Evolutionary conservation across 495 filamentous ascomycete species (phyloP).

Genomic region (Penicillium diatomitis): DNA sequence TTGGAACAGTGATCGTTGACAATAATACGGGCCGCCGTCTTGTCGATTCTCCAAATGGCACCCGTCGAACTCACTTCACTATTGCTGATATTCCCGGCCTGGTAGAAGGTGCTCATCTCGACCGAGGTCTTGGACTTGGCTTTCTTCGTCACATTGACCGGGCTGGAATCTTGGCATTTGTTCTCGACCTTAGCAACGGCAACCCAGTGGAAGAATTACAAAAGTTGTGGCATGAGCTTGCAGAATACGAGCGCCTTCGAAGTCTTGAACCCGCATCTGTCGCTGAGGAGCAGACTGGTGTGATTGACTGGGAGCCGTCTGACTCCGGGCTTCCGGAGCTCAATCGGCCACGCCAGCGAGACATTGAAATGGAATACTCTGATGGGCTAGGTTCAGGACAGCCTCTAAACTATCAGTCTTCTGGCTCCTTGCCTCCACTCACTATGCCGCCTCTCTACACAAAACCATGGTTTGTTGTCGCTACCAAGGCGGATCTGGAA

Average conservation of each 20-base stretch:
- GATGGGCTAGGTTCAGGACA: constrained; percentile 10
- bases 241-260: constrained; percentile 71
- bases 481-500: constrained; percentile 84
- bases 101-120: constrained; percentile 81
- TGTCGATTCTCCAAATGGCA: constrained; percentile 29
- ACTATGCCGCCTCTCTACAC: constrained; percentile 56
- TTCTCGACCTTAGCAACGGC: constrained; percentile 73
- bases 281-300: constrained; percentile 32
- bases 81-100: constrained; percentile 94
- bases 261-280: constrained; percentile 44
- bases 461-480: constrained; percentile 97
- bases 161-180: constrained; percentile 85
- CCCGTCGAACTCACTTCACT: constrained; percentile 64
- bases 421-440: constrained; percentile 23
- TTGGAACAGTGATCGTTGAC: constrained; percentile 90
- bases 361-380: constrained; percentile 9
- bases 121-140: constrained; percentile 82
- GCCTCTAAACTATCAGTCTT: constrained; percentile 3
- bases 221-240: constrained; percentile 80
- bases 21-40: constrained; percentile 62
- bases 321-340: constrained; percentile 18
- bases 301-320: constrained; percentile 21
- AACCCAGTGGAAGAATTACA: constrained; percentile 71
- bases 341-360: neutral
- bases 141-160: constrained; percentile 94